Evolutionary conservation across 2,329 filamentous ascomycete genomes (phyloP), one percentile per base, ranked within the genome.

Genomic region (Ciborinia camelliae): DNA sequence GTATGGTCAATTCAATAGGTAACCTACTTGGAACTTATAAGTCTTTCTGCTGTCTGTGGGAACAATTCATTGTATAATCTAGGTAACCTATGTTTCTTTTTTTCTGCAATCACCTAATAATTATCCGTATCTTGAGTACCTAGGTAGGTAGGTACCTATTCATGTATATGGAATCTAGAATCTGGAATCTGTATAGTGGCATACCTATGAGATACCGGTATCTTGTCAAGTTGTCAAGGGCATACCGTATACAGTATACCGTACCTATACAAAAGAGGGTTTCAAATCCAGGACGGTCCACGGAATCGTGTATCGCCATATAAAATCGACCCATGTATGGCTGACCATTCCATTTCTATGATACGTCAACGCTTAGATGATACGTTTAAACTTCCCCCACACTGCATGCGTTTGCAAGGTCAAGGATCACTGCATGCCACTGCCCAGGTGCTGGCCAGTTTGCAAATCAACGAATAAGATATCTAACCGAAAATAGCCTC

Each of bases 271-370:
- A 37, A 37, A 37, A 37, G 35, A 37, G 35, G n/a, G 35, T 10
- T 37, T 37, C 7, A 2, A 37, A 37, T 37, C 9, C 35, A 37
- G 14, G 10, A 12, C n/a, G n/a, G n/a, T n/a, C n/a, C n/a, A n/a
- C n/a, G n/a, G n/a, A n/a, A n/a, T n/a, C n/a, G 41, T n/a, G 23
- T 26, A 50, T 50, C 47, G 26, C 26, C 47, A 5, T 53, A 53
- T 37, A 32, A 43, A 57, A 45, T 57, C 4, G 20, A 30, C 39
- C 35, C 54, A 45, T 47, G 54, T n/a, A n/a, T n/a, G n/a, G n/a
- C 39, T 58, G 54, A 58, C 54, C 54, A 57, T 45, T 58, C 41
- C 55, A 47, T 41, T 47, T 32, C 55, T 58, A 58, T 47, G 41
- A 28, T 9, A 58, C 35, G 8, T n/a, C 12, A 58, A 35, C 54